phyloP scores from a whole-genome alignment of 345 rosid genomes.

The Brassica rapa region DNA sequence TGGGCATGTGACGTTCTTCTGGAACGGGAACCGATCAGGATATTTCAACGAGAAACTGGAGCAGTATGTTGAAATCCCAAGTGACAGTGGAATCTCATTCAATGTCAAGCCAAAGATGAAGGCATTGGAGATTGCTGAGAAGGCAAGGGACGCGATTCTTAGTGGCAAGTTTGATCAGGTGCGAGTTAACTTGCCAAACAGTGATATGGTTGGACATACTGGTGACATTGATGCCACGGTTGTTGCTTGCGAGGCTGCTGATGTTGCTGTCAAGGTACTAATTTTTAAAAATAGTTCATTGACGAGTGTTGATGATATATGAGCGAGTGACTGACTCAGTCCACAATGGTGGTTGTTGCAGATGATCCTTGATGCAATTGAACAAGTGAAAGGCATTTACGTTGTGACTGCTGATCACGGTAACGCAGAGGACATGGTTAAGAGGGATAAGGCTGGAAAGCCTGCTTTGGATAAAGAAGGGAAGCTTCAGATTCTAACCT shows the following conservation, averaged over 20 bases:
- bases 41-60: conserved; percentile 71
- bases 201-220: conserved; percentile 99
- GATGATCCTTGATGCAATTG: conserved; percentile 83
- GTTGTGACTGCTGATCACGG: conserved; percentile 98
- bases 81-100: conserved; percentile 91
- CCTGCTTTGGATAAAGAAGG: conserved; percentile 72
- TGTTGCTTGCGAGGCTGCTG: conserved; percentile 91
- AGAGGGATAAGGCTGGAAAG: conserved; percentile 80
- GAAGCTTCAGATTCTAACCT: conserved; percentile 83
- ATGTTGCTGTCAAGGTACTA: conserved; percentile 82
- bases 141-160: conserved; percentile 84
- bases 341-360: conserved; percentile 41
- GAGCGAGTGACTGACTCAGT: not conserved
- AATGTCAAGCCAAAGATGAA: conserved; percentile 95
- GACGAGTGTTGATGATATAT: not conserved
- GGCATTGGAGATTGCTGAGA: conserved; percentile 85
- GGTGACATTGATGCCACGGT: conserved; percentile 86
- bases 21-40: conserved; percentile 99
- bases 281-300: not conserved
- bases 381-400: conserved; percentile 87
- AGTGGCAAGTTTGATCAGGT: conserved; percentile 89
- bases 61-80: conserved; percentile 90
- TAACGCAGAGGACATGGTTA: conserved; percentile 97
- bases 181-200: conserved; percentile 83
- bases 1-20: conserved; percentile 96